Evolutionary conservation across 2,329 filamentous ascomycete species (phyloP), one percentile per base, ranked within the genome.

Genomic region (Mycosphaerelloides madeirae): DNA sequence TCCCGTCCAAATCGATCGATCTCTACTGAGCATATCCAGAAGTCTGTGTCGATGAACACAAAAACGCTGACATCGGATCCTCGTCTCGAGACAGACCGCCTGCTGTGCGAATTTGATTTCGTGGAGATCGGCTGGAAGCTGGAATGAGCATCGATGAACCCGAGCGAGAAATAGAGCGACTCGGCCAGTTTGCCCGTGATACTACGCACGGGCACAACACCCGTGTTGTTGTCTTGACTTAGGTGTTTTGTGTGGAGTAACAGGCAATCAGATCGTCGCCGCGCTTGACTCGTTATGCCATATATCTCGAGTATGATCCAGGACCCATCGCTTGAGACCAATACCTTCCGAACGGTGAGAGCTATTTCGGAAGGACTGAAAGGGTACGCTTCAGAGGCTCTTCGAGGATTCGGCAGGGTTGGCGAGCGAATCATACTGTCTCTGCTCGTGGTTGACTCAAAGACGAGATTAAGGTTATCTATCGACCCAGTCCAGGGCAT

Each of bases 1-100:
- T 29, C 35, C 9, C 44, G 37, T 19, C 42, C 41, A 20, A 48
- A 45, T n/a, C n/a, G n/a, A 6, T 39, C 28, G 31, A 53, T 33
- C n/a, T 19, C 33, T 12, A 16, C 33, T 13, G 33, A 36, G 33
- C 33, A 36, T 12, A 36, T 19, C 33, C 33, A 36, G 18, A 36
- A 36, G n/a, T 36, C 33, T 19, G 14, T 36, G 16, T 36, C 33
- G 14, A 36, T 19, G 16, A 36, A 36, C n/a, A 16, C 33, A 19
- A 36, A 36, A 19, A 16, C 19, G 33, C 33, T 16, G n/a, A 14
- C 13, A 14, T 19, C 33, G n/a, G 14, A 16, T 19, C 19, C n/a
- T 13, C 33, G 33, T n/a, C 28, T 8, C 8, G 28, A n/a, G 8
- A 29, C 28, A 29, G 28, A n/a, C n/a, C 28, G 8, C 28, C n/a